A percentile compares a stretch with the other conserved stretches of the same genome.
phyloP scores from a whole-genome alignment of 2,329 filamentous ascomycete genomes.

The Ceratocystis albifundus region DNA sequence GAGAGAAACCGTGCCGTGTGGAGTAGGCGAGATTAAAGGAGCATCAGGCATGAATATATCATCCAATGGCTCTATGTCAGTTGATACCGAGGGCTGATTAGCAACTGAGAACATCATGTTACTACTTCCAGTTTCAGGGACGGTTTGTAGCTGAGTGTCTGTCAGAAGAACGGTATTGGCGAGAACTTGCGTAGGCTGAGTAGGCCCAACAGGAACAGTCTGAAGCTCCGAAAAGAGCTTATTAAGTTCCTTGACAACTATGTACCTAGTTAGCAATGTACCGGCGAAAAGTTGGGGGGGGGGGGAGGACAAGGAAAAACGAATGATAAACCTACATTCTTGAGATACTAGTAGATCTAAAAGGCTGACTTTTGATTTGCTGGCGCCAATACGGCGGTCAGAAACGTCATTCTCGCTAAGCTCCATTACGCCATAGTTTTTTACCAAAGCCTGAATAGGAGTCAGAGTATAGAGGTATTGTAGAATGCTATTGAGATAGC shows the following conservation, averaged over 20 bases:
- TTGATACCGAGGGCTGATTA: conserved; percentile 5
- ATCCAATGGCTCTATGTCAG: background rate
- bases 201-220: conserved; percentile 46
- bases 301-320: background rate
- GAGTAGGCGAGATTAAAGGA: background rate
- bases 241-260: conserved; percentile 64
- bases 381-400: conserved; percentile 63
- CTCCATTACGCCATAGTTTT: conserved; percentile 60
- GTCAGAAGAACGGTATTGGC: conserved; percentile 66
- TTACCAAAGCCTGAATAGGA: conserved; percentile 66
- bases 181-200: conserved; percentile 63
- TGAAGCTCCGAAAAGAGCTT: conserved; percentile 61
- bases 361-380: conserved; percentile 39
- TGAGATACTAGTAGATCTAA: conserved; percentile 55
- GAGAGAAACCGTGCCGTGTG: conserved; percentile 16
- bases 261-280: background rate
- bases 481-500: conserved; percentile 90
- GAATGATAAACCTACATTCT: conserved; percentile 52
- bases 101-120: background rate
- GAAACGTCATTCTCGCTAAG: conserved; percentile 55
- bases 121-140: conserved; percentile 5
- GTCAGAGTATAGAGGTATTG: conserved; percentile 90
- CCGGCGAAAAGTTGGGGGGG: background rate
- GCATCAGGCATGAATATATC: conserved; percentile 21
- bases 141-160: conserved; percentile 25